phyloP scores from a whole-genome alignment of 208 protist species.

The Vickermania spadyakhi region DNA sequence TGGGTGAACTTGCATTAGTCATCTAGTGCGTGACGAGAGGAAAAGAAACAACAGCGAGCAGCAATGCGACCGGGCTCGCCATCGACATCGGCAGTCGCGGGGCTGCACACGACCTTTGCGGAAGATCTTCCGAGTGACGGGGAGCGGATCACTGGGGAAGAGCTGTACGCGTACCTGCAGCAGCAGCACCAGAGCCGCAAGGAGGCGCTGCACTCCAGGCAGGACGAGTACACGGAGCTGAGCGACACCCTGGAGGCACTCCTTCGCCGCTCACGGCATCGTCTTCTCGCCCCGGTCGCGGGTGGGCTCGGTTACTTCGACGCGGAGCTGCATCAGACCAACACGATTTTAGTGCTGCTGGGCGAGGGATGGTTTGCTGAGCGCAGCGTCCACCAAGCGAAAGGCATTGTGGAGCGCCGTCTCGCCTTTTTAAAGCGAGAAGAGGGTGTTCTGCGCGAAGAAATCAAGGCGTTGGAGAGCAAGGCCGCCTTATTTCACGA shows the following conservation, averaged over 20 bases:
- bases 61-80: too few relatives aligned
- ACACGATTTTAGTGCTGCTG: conserved; percentile 79
- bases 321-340: conserved; percentile 63
- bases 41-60: too few relatives aligned
- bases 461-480: conserved; percentile 31
- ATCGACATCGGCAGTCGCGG: too few relatives aligned
- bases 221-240: conserved; percentile 41
- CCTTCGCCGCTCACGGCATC: conserved; percentile 36
- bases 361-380: conserved; percentile 85
- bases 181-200: conserved; percentile 41
- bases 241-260: conserved; percentile 36
- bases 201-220: conserved; percentile 11
- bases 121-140: conserved; percentile 19
- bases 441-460: conserved; percentile 41
- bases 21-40: too few relatives aligned
- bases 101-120: background rate
- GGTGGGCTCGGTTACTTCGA: conserved; percentile 76
- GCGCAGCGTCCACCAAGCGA: conserved; percentile 71
- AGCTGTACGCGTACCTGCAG: conserved; percentile 57
- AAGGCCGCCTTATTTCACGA: conserved; percentile 49
- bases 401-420: conserved; percentile 51
- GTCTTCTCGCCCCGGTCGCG: conserved; percentile 70
- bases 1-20: too few relatives aligned
- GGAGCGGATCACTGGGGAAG: conserved; percentile 54
- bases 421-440: conserved; percentile 67